A percentile compares a stretch with the other conserved stretches of the same genome.
Evolutionary conservation across 371 early-diverging fungal genomes (phyloP).

Genomic region (Blakeslea trispora): DNA sequence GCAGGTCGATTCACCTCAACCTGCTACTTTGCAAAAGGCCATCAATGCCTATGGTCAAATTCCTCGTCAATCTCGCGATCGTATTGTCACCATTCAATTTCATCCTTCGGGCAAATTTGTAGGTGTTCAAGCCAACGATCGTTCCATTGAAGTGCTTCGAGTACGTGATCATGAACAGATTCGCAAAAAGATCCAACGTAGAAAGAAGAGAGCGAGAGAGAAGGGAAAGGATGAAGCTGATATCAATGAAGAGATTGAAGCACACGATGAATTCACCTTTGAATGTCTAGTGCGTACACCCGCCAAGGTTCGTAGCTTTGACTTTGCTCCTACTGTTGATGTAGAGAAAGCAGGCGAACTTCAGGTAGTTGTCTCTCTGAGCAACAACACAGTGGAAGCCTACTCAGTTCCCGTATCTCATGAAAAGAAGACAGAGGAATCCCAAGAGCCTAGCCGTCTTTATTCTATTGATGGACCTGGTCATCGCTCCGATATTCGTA

Average conservation of each 20-base stretch:
- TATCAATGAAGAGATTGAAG: conserved; percentile 54
- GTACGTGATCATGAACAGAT: conserved; percentile 76
- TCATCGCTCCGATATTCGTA: conserved; percentile 90
- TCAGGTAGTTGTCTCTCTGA: conserved; percentile 61
- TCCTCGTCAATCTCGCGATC: conserved; percentile 79
- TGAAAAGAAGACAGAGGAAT: conserved; percentile 51
- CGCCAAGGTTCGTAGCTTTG: conserved; percentile 77
- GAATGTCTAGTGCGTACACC: conserved; percentile 66
- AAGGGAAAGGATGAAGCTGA: conserved; percentile 64
- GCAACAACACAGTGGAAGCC: conserved; percentile 76
- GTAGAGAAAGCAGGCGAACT: conserved; percentile 55
- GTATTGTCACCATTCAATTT: conserved; percentile 74
- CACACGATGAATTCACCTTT: conserved; percentile 69
- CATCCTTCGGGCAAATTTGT: conserved; percentile 77
- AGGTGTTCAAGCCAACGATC: conserved; percentile 80
- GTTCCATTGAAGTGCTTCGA: conserved; percentile 81
- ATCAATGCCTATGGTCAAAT: conserved; percentile 75
- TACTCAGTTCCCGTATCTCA: conserved; percentile 56
- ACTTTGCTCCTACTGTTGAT: conserved; percentile 64
- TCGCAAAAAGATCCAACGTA: conserved; percentile 79
- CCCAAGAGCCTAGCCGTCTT: conserved; percentile 53
- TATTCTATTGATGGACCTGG: conserved; percentile 82
- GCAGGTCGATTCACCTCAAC: conserved; percentile 27
- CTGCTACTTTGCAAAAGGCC: conserved; percentile 50
- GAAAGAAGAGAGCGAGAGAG: conserved; percentile 80